Evolutionary conservation across 2,329 filamentous ascomycete genomes (phyloP), one percentile per base, ranked within the genome.

Genomic region (Colletotrichum sp.): DNA sequence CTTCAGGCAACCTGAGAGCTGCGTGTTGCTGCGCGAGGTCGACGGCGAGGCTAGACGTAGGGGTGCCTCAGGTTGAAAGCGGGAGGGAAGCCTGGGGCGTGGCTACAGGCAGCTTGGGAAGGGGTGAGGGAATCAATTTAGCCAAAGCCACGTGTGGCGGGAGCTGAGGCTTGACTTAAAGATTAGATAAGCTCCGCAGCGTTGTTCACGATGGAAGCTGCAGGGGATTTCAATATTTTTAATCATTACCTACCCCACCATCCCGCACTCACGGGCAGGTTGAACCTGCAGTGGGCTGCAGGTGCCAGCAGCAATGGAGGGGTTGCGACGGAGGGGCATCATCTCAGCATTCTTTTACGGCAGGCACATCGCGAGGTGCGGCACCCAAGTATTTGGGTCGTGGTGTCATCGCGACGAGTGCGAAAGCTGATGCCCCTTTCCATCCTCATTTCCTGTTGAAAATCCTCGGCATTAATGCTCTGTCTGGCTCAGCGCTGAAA

Each of bases 1-100:
- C 77, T 78, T 78, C 77, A 78, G 77, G 77, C 77, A 78, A 74
- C 77, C 75, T 72, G 77, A 77, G 77, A 77, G 71, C 74, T 78
- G 77, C 77, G 77, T 74, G 71, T 78, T 78, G 77, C 77, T 77
- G 71, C 72, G 70, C 48, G 72, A 76, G 74, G 74, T 71, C 28
- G 63, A 64, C 39, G 71, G 75, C 72, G 64, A 75, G 67, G 75
- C 77, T 72, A 32, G 68, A 65, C 19, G 71, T 57, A 74, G 25
- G 69, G 34, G 28, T 77, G 75, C 72, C 76, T 77, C 52, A 74
- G 76, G 76, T 32, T 48, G 39, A 32, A 13, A 34, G 27, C 55
- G 55, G 32, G 9, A 12, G 61, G 6, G 57, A 60, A 44, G 67
- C n/a, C 67, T 32, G 25, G 44, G 71, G 61, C 28, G 61, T 48